Conservation (phyloP, 164 flowering plant genomes). For the Santalum album region DNA sequence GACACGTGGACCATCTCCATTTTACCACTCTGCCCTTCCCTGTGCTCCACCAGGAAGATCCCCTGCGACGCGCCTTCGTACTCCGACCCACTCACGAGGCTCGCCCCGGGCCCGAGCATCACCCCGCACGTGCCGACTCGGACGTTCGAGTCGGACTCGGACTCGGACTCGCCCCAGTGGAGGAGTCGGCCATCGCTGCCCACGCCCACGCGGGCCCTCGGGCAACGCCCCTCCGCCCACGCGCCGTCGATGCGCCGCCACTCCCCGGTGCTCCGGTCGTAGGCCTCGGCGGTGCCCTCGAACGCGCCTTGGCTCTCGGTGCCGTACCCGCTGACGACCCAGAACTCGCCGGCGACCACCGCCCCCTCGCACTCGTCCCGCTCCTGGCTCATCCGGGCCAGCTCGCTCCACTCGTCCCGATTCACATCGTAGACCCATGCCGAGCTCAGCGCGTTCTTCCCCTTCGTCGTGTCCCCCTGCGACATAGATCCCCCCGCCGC, state of each 20-base stretch:
- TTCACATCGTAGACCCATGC: conserved; percentile 52
- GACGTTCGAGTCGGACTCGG: conserved; percentile 1
- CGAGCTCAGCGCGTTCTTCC: conserved; percentile 61
- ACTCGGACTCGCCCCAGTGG: conserved; percentile 26
- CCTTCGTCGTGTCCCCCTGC: conserved; percentile 89
- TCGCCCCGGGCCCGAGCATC: conserved; percentile 17
- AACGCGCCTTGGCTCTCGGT: conserved; percentile 71
- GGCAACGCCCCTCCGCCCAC: conserved; percentile 47
- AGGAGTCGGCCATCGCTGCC: conserved; percentile 30
- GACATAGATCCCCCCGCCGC: conserved; percentile 33
- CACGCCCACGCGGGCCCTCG: conserved; percentile 40
- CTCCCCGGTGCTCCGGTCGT: conserved; percentile 24
- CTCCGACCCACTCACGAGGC: conserved; percentile 32
- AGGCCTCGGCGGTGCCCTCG: conserved; percentile 41
- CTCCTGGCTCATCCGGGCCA: conserved; percentile 50
- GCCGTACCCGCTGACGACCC: conserved; percentile 80
- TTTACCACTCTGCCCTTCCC: conserved; percentile 26
- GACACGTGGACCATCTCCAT: conserved; percentile 20
- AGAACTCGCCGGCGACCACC: conserved; percentile 51
- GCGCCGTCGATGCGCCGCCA: conserved; percentile 51
- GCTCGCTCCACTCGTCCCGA: conserved; percentile 58
- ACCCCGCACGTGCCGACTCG: conserved; percentile 33
- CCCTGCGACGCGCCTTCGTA: conserved; percentile 32
- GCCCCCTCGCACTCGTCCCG: conserved; percentile 84
- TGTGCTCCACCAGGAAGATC: conserved; percentile 18